A percentile compares a stretch with the other conserved stretches of the same genome.
phyloP scores from a whole-genome alignment of 1,284 basidiomycete genomes.

The Fomitopsis palustris region DNA sequence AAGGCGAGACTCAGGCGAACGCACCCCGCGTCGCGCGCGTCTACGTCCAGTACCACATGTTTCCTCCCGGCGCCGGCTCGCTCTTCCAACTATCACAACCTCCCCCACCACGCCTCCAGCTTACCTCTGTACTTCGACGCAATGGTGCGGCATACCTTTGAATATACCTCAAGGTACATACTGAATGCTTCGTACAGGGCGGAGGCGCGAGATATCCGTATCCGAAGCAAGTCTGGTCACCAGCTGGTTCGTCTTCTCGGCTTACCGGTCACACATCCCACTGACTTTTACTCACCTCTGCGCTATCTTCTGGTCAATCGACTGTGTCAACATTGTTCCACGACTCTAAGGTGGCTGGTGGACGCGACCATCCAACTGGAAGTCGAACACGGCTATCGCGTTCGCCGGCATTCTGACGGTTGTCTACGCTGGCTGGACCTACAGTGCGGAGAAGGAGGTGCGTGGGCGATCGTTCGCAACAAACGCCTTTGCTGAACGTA shows the following conservation, averaged over 20 bases:
- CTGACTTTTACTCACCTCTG: neutral
- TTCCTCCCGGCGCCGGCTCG: neutral
- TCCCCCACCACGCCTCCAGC: neutral
- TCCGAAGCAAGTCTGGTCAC: constrained; percentile 70
- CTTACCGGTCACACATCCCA: too few species aligned
- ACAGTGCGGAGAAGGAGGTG: constrained; percentile 67
- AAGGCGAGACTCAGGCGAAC: constrained; percentile 5
- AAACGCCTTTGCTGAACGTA: neutral
- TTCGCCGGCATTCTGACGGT: constrained; percentile 54
- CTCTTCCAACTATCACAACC: neutral
- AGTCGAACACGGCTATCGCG: constrained; percentile 59
- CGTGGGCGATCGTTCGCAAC: constrained; percentile 11
- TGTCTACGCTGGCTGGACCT: constrained; percentile 55
- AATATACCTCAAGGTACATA: neutral
- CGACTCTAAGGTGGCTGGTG: constrained; percentile 68
- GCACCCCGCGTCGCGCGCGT: neutral
- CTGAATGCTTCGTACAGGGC: constrained; percentile 36
- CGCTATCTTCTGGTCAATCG: neutral
- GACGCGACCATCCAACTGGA: constrained; percentile 70
- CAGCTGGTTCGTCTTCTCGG: constrained; percentile 44
- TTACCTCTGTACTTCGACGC: neutral
- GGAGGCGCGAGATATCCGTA: constrained; percentile 68
- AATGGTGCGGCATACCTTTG: constrained; percentile 9
- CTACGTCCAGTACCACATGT: neutral
- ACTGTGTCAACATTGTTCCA: neutral